A percentile compares a stretch with the other conserved stretches of the same genome.
Evolutionary conservation across 2,329 filamentous ascomycete genomes (phyloP).

Genomic region (Claviceps humidiphila): DNA sequence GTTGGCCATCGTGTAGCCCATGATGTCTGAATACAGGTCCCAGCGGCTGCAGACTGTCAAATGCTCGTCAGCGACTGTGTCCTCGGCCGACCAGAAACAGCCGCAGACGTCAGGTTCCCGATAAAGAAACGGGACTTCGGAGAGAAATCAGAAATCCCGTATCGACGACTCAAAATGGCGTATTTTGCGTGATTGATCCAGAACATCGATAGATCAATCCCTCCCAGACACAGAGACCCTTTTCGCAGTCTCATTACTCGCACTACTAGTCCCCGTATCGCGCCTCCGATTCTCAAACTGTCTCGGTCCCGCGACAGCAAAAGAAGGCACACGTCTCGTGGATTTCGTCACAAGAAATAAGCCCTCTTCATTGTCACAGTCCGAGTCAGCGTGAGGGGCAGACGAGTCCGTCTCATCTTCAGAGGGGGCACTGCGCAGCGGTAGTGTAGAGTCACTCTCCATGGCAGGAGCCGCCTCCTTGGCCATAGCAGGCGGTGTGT

Average conservation of each 20-base stretch:
- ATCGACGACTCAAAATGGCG: neutral
- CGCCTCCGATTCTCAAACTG: conserved; percentile 32
- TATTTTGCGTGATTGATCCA: neutral
- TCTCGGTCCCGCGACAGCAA: conserved; percentile 9
- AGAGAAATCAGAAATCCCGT: neutral
- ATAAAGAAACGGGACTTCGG: too few species aligned
- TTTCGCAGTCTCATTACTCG: conserved; percentile 52
- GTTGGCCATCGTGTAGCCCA: too few species aligned
- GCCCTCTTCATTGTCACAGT: conserved; percentile 41
- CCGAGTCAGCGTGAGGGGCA: conserved; percentile 20
- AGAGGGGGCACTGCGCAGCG: conserved; percentile 13
- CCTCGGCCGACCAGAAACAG: too few species aligned
- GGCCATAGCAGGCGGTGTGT: conserved; percentile 37
- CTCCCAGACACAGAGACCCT: conserved; percentile 18
- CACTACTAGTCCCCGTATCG: conserved; percentile 47
- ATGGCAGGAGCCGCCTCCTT: conserved; percentile 30
- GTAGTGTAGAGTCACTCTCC: conserved; percentile 17
- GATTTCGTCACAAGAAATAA: conserved; percentile 40
- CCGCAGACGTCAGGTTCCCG: too few species aligned
- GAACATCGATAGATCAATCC: too few species aligned
- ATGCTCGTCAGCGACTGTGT: too few species aligned
- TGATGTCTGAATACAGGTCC: too few species aligned
- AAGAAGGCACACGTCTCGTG: conserved; percentile 27
- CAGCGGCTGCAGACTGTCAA: too few species aligned
- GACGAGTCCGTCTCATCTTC: conserved; percentile 2